phyloP scores from a whole-genome alignment of 2,329 filamentous ascomycete species.

The Fusarium ambrosium region DNA sequence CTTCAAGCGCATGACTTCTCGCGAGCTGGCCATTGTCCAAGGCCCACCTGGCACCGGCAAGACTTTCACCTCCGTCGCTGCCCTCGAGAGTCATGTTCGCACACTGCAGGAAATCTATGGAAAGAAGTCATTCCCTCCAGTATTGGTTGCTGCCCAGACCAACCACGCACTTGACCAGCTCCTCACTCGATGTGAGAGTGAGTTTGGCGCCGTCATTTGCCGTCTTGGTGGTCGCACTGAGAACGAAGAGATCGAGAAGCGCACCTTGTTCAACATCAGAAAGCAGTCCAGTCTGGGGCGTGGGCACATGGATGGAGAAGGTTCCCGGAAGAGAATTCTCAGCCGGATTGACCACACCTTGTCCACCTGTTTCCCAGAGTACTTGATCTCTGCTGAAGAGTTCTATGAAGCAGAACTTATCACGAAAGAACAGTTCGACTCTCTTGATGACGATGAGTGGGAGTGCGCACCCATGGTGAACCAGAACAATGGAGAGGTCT shows the following conservation, averaged over 20 bases:
- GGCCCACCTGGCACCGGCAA: constrained; percentile 84
- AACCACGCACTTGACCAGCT: constrained; percentile 93
- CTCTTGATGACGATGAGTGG: constrained; percentile 51
- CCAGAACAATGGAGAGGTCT: not conserved
- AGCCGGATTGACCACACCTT: constrained; percentile 22
- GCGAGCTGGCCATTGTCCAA: constrained; percentile 81
- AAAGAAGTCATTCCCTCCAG: constrained; percentile 58
- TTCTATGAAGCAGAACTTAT: constrained; percentile 71
- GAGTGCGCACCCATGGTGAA: constrained; percentile 21
- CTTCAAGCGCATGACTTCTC: constrained; percentile 77
- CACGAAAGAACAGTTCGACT: constrained; percentile 72
- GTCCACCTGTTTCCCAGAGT: constrained; percentile 51
- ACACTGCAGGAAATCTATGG: constrained; percentile 68
- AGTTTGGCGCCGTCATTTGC: constrained; percentile 66
- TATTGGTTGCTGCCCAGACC: constrained; percentile 87
- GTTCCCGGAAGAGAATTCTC: constrained; percentile 20
- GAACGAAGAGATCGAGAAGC: constrained; percentile 73
- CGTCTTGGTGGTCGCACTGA: constrained; percentile 76
- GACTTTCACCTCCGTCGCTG: constrained; percentile 83
- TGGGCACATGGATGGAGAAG: constrained; percentile 13
- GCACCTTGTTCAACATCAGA: constrained; percentile 75
- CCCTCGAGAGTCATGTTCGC: constrained; percentile 64
- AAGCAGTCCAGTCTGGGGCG: constrained; percentile 35
- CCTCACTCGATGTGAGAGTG: constrained; percentile 69
- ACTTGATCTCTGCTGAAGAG: constrained; percentile 65